phyloP scores from a whole-genome alignment of 192 early-diverging fungal genomes.

The Entomortierella beljakovae region DNA sequence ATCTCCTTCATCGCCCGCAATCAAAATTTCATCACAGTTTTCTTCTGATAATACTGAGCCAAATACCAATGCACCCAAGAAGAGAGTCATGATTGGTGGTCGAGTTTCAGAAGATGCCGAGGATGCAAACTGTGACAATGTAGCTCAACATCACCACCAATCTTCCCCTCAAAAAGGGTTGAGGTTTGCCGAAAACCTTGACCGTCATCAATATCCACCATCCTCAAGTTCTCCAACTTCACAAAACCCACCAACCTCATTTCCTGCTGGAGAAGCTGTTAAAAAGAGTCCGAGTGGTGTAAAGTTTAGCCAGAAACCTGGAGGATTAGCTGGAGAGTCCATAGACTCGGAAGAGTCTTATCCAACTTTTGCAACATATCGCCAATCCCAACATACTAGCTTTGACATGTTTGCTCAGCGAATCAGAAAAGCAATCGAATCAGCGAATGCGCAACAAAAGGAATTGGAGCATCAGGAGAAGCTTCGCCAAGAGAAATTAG shows the following conservation, averaged over 20 bases:
- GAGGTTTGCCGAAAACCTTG: background rate
- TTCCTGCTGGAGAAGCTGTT: background rate
- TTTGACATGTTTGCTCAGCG: slow-evolving; percentile 38
- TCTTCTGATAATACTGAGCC: background rate
- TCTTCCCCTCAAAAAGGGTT: background rate
- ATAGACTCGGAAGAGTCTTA: slow-evolving; percentile 8
- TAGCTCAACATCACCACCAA: background rate
- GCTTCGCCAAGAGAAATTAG: background rate
- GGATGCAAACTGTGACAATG: background rate
- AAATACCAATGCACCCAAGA: background rate
- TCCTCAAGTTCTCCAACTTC: slow-evolving; percentile 4
- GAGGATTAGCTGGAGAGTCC: slow-evolving; percentile 11
- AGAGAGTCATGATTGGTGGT: background rate
- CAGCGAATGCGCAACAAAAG: slow-evolving; percentile 19
- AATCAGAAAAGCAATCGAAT: slow-evolving; percentile 26
- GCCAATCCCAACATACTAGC: slow-evolving; percentile 25
- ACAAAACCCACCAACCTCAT: background rate
- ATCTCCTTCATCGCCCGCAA: slow-evolving; percentile 7
- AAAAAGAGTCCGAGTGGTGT: background rate
- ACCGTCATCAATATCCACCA: background rate
- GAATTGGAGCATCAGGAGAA: background rate
- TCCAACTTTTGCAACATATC: slow-evolving; percentile 40
- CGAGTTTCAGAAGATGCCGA: background rate
- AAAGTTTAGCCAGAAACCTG: slow-evolving; percentile 7
- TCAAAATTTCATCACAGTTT: slow-evolving; percentile 5